Evolutionary conservation across 129 eudicot species (phyloP), one percentile per base, ranked within the genome.

Genomic region (Heracleum sosnowskyi): DNA sequence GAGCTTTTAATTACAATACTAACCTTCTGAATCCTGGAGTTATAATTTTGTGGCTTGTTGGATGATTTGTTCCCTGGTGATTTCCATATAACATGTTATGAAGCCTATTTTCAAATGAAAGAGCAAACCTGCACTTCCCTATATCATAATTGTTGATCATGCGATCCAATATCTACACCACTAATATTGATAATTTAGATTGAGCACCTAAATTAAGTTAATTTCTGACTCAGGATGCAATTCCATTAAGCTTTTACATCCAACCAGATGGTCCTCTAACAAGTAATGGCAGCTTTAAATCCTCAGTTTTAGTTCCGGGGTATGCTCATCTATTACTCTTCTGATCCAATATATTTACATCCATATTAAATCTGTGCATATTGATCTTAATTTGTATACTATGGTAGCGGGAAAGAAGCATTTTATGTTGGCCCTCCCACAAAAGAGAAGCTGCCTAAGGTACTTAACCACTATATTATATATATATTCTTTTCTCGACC

Each of bases 381-480:
- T 20, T 84, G 64, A 79, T 66, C 44, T 45, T 75, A 33, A 5
- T 46, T 73, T 33, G 62, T 45, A 64, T 69, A 24, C 31, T 76
- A 73, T 85, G 82, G 74, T 78, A 96, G 99, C 74, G 72, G 79
- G 68, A 92, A 87, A 88, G 97, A 90, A 90, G 97, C 97, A 53
- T 96, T 96, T 84, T 96, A 96, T 81, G 87, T 96, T 69, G 97
- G 90, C 64, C 97, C 97, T 80, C 99, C 97, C 45, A 36, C 89
- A 37, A 92, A 87, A 85, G 98, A 95, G 85, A 88, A 87, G 84
- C 89, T 92, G 45, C 97, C 99, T n/a, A 96, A 96, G 99, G 99
- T 96, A 79, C 83, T 68, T 64, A 62, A 18, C 57, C 24, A 12
- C 36, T 3, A 11, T 34, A 40, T 40, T 40, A 40, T 40, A 39